Base-by-base conservation (phyloP, 2,329 filamentous ascomycete genomes). In the Drechmeria coniospora region DNA sequence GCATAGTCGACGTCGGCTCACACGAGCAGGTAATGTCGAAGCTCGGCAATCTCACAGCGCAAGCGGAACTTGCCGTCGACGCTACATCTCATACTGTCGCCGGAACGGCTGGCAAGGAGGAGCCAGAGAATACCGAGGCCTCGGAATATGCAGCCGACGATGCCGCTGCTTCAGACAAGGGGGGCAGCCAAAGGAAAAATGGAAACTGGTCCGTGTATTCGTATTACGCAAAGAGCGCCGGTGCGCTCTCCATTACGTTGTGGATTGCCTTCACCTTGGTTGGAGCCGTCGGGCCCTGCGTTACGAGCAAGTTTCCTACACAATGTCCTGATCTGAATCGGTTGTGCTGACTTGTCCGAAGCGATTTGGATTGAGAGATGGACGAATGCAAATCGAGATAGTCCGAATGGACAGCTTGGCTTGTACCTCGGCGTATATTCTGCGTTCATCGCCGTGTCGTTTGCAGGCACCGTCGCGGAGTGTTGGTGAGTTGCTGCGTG, bases 171-270 rank as follows among this genome's bases (percentile, higher is more conserved):
- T n/a, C n/a, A n/a, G n/a, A n/a, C n/a, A n/a, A n/a, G n/a, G n/a
- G n/a, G n/a, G n/a, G n/a, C n/a, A n/a, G n/a, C n/a, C n/a, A n/a
- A n/a, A n/a, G n/a, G 9, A 19, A n/a, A 28, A 28, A 9, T 10
- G 26, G 26, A 15, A 23, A 9, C 21, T 28, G 26, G 26, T 28
- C 26, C 6, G 26, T 28, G 15, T 28, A 28, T n/a, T 11, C 17
- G 8, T 28, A 28, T 5, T 28, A 28, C 9, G 7, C 17, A n/a
- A 13, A 16, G n/a, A 28, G 26, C 12, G 21, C 21, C 6, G 26
- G 26, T 21, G 19, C 13, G 10, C 5, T 6, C 5, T 15, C 26
- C 3, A 4, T 28, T 1, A 12, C 18, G 10, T 28, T 23, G 4
- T 28, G 26, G 26, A 8, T 15, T 5, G 7, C 17, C 2, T 28